Evolutionary conservation across 1,284 basidiomycete genomes (phyloP).

Genomic region (Papiliotrema nemorosa): DNA sequence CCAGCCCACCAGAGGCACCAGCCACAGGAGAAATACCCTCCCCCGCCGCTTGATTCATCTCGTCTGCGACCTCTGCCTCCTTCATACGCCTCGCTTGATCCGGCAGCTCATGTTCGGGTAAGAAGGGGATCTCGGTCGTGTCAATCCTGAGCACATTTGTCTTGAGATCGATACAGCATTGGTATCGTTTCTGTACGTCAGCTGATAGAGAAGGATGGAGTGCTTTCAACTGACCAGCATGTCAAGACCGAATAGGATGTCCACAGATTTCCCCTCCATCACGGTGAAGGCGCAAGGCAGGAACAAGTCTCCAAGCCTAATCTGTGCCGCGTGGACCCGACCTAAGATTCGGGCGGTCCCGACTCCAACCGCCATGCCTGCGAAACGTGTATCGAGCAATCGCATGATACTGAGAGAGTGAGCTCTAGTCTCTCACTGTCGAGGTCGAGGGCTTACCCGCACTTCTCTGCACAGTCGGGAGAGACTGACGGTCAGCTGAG

Average conservation of each 20-base stretch:
- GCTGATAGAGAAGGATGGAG: not conserved
- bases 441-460: conserved; percentile 62
- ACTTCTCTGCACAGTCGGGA: conserved; percentile 87
- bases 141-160: conserved; percentile 85
- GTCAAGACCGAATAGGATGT: conserved; percentile 91
- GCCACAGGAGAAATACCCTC: conserved; percentile 15
- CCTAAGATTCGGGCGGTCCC: conserved; percentile 94
- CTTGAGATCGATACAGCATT: conserved; percentile 88
- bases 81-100: conserved; percentile 60
- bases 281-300: conserved; percentile 92
- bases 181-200: conserved; percentile 69
- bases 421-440: not conserved
- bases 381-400: conserved; percentile 79
- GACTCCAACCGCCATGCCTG: conserved; percentile 90
- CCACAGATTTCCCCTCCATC: conserved; percentile 90
- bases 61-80: conserved; percentile 27
- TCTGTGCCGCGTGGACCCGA: conserved; percentile 86
- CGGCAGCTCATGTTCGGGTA: conserved; percentile 91
- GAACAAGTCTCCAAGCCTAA: conserved; percentile 77
- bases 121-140: conserved; percentile 77
- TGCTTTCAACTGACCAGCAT: conserved; percentile 62
- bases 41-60: conserved; percentile 25
- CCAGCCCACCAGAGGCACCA: conserved; percentile 2
- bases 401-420: conserved; percentile 71
- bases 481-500: conserved; percentile 64